Conservation (phyloP, 306 rosid species). For the Cucurbita argyrosperma region DNA sequence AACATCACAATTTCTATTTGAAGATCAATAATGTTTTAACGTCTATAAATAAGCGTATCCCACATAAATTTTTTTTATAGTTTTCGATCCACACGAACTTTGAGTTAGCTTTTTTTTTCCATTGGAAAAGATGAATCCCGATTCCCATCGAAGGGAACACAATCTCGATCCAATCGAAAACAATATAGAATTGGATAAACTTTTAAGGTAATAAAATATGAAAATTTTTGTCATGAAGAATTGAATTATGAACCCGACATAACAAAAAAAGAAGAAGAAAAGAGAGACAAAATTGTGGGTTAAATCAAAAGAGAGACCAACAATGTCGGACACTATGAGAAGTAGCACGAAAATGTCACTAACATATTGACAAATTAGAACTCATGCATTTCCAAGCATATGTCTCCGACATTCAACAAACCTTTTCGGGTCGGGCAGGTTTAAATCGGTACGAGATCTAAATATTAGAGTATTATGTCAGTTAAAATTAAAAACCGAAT, state of each 20-base stretch:
- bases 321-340: conserved; percentile 44
- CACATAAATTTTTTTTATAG: too few relatives aligned
- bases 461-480: too few relatives aligned
- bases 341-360: conserved; percentile 23
- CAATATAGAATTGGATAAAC: neutral
- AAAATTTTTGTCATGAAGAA: neutral
- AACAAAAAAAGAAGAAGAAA: neutral
- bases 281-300: conserved; percentile 35
- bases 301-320: conserved; percentile 31
- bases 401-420: conserved; percentile 9
- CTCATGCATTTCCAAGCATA: conserved; percentile 37
- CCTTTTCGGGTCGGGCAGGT: neutral
- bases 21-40: too few relatives aligned
- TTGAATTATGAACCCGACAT: neutral
- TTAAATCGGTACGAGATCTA: neutral
- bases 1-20: too few relatives aligned
- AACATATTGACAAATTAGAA: conserved; percentile 27
- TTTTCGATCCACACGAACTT: too few relatives aligned
- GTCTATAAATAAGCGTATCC: too few relatives aligned
- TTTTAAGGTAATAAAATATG: neutral
- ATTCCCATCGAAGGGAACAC: neutral
- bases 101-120: neutral
- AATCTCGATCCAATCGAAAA: neutral
- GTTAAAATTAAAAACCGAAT: too few relatives aligned
- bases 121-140: neutral